Conservation (phyloP, 2,329 filamentous ascomycete species). For the Xylaria sp. region DNA sequence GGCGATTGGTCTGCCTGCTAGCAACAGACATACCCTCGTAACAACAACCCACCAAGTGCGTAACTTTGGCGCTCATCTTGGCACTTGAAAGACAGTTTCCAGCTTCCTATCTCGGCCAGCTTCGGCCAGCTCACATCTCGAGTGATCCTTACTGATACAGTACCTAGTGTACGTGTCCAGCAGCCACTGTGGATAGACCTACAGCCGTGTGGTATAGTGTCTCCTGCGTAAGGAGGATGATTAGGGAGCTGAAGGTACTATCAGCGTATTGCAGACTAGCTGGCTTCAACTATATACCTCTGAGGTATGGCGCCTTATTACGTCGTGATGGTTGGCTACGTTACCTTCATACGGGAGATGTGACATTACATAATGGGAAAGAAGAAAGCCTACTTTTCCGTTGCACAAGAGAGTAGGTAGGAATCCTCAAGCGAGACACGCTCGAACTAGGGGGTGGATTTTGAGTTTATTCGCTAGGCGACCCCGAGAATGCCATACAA, state of each 20-base stretch:
- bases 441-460: slow-evolving; percentile 24
- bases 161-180: neutral
- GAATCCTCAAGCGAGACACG: slow-evolving; percentile 28
- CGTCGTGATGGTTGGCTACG: neutral
- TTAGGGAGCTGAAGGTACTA: neutral
- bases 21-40: slow-evolving; percentile 32
- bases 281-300: slow-evolving; percentile 2
- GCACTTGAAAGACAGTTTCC: slow-evolving; percentile 24
- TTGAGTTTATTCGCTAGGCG: slow-evolving; percentile 37
- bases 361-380: slow-evolving; percentile 28
- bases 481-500: slow-evolving; percentile 34
- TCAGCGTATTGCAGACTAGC: slow-evolving; percentile 2
- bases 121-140: slow-evolving; percentile 32
- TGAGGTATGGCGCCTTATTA: slow-evolving; percentile 15
- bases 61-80: slow-evolving; percentile 35
- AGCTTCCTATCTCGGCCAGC: slow-evolving; percentile 39
- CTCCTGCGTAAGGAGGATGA: neutral
- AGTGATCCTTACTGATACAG: slow-evolving; percentile 27
- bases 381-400: neutral
- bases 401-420: neutral
- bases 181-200: slow-evolving; percentile 21
- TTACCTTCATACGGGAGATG: slow-evolving; percentile 1
- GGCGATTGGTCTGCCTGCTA: slow-evolving; percentile 23
- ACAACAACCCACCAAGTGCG: slow-evolving; percentile 31
- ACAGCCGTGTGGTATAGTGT: neutral